Evolutionary conservation across 768 basidiomycete species (phyloP).

Genomic region (Sistotremastrum niveocremeum): DNA sequence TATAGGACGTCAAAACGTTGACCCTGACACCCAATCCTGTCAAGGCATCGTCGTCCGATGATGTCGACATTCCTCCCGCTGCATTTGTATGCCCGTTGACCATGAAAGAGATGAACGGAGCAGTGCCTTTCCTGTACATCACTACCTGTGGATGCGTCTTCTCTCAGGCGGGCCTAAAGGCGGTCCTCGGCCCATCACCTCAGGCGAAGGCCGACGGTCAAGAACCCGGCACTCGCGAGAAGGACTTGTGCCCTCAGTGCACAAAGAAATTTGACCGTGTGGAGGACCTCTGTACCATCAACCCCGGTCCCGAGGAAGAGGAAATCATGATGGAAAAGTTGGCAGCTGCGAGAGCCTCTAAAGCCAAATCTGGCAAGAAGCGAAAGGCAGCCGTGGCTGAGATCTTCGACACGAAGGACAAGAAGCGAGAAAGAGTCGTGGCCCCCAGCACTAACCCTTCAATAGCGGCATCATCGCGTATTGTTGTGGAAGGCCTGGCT

Average conservation of each 20-base stretch:
- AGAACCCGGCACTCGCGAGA: conserved; percentile 12
- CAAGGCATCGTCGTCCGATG: conserved; percentile 22
- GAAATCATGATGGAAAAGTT: conserved; percentile 49
- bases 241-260: conserved; percentile 65
- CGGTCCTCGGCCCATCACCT: conserved; percentile 31
- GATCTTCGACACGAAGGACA: conserved; percentile 28
- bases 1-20: conserved; percentile 75
- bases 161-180: conserved; percentile 69
- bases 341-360: conserved; percentile 41
- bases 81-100: conserved; percentile 87
- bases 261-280: conserved; percentile 48
- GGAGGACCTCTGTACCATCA: conserved; percentile 48
- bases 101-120: conserved; percentile 89
- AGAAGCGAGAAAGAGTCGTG: conserved; percentile 21
- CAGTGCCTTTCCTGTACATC: conserved; percentile 78
- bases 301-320: conserved; percentile 58
- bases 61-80: conserved; percentile 34
- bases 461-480: conserved; percentile 44
- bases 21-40: conserved; percentile 66
- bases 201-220: conserved; percentile 16
- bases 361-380: conserved; percentile 45
- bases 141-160: conserved; percentile 83
- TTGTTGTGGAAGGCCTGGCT: conserved; percentile 59
- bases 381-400: conserved; percentile 34
- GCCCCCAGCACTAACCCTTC: conserved; percentile 36